Conservation (phyloP, 768 basidiomycete genomes). For the Lentinula lateritia region DNA sequence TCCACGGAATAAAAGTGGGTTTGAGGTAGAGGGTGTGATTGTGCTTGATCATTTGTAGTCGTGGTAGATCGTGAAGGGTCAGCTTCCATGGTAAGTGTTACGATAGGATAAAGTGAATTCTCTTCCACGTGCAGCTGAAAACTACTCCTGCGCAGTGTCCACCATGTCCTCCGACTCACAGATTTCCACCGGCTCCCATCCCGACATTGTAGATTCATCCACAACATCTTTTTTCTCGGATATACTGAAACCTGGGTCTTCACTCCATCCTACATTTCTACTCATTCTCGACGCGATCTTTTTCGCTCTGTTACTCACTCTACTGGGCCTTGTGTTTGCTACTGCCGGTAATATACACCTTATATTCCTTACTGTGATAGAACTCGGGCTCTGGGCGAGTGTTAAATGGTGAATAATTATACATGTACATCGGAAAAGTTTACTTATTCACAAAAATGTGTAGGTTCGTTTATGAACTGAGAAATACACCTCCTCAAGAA, state of each 20-base stretch:
- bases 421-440: background rate
- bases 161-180: background rate
- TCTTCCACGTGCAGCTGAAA: background rate
- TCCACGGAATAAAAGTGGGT: slow-evolving; percentile 76
- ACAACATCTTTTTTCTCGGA: slow-evolving; percentile 37
- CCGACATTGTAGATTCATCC: background rate
- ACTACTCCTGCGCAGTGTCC: background rate
- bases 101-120: background rate
- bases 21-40: slow-evolving; percentile 38
- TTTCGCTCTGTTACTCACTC: slow-evolving; percentile 48
- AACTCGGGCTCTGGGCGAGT: slow-evolving; percentile 68
- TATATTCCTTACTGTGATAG: slow-evolving; percentile 59
- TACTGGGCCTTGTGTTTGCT: slow-evolving; percentile 51
- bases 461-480: slow-evolving; percentile 68
- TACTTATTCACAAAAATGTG: slow-evolving; percentile 11
- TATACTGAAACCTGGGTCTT: slow-evolving; percentile 71
- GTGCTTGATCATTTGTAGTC: slow-evolving; percentile 4
- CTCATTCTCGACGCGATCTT: slow-evolving; percentile 61
- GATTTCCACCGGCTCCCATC: background rate
- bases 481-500: slow-evolving; percentile 24
- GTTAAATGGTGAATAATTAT: slow-evolving; percentile 62
- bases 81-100: background rate
- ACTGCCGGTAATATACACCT: slow-evolving; percentile 67
- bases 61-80: slow-evolving; percentile 18
- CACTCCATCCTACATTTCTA: slow-evolving; percentile 66